Evolutionary conservation across 176 grass and related monocot genomes (phyloP), one percentile per base, ranked within the genome.

Genomic region (Pharus latifolius): DNA sequence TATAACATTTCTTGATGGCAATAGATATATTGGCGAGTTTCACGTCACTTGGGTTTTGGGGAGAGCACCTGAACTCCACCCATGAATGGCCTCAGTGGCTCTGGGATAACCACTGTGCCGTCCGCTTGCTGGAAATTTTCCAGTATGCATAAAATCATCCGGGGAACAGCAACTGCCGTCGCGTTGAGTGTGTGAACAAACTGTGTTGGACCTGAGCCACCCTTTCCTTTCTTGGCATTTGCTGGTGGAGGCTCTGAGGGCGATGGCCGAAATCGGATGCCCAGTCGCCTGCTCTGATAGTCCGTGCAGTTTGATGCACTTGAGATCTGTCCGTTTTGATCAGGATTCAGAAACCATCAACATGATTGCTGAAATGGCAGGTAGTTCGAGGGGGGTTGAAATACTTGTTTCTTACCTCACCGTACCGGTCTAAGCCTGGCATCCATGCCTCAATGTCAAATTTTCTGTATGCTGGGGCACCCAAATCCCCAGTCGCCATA

Each of bases 381-480:
- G 3, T 65, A 72, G 24, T 80, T 46, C 15, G 2, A 34, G 5
- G 20, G 9, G 9, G 11, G 10, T 16, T 29, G 3, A 42, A 66
- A 45, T 16, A 29, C 0, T 65, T 58, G 42, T 33, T 46, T 4
- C 78, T 75, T 98, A 99, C 95, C 90, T 99, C 95, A n/a, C 90
- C 87, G 1, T 91, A 94, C 11, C 87, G 78, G 35, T 88, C 78
- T 78, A 98, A 71, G n/a, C 87, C 95, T 45, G 90, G 95, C 95
- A 98, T 98, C 90, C 95, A 99, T 16, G 95, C 90, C 64, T 99
- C 95, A 15, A 91, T 88, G 41, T 99, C 95, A 69, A 84, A 91
- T 64, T 99, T 99, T 10, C 95, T 72, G 68, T 99, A 91, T 28
- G 90, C 90, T 27, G 95, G 95, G 16, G 95, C 82, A 11, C 90